Evolutionary conservation across 768 basidiomycete genomes (phyloP), one percentile per base, ranked within the genome.

Genomic region (Gelatoporia subvermispora): DNA sequence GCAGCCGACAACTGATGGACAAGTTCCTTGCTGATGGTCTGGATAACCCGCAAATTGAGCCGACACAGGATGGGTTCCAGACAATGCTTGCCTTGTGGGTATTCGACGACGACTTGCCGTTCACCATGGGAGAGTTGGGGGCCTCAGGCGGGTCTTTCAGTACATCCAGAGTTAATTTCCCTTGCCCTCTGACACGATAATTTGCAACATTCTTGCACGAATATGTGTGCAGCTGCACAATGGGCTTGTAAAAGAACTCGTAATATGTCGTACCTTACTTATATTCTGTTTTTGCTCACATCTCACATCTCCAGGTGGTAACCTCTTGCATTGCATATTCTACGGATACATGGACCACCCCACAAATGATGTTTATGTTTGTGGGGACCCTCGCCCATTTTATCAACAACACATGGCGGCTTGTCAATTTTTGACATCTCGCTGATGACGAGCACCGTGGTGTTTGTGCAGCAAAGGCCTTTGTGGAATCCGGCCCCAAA

Each of bases 1-100:
- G 60, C 56, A 18, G n/a, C n/a, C 60, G 54, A 0, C 49, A 62
- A 9, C 35, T 70, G 8, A 67, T 68, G 66, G 60, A 47, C 35
- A 54, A 47, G 3, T n/a, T n/a, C n/a, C n/a, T n/a, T n/a, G n/a
- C n/a, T n/a, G n/a, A n/a, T n/a, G n/a, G n/a, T n/a, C n/a, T n/a
- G n/a, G n/a, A n/a, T n/a, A n/a, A n/a, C n/a, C n/a, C n/a, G n/a
- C n/a, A n/a, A n/a, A n/a, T n/a, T n/a, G n/a, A 52, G 18, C 35
- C 55, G 1, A 64, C 60, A 2, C 51, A 65, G 16, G 51, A 48
- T 23, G 66, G 66, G 2, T 70, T 43, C 23, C 13, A 16, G 8
- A 20, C 10, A 3, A 8, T 43, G 23, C 45, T 45, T 17, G 35
- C 49, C 5, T 43, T 36, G n/a, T 64, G 63, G 61, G 52, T 64